Evolutionary conservation across 2,329 filamentous ascomycete species (phyloP), one percentile per base, ranked within the genome.

Genomic region (Ophiobolus disseminans): DNA sequence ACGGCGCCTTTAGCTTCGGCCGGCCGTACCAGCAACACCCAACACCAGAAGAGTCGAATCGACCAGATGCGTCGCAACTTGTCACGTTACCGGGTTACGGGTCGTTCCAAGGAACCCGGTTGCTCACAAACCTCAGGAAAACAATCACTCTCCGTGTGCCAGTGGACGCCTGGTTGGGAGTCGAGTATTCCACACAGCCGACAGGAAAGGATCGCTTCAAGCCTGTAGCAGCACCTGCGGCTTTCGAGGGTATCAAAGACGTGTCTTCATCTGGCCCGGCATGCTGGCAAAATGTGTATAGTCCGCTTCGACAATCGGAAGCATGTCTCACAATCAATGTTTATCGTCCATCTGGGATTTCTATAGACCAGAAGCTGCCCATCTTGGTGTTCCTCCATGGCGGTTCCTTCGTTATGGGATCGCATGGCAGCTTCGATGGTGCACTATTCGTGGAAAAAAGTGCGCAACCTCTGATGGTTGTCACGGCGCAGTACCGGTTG

Each of bases 151-250:
- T 78, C 2, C 62, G 69, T 7, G 53, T 53, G 2, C 49, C 70
- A 0, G 73, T 80, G 1, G 75, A 80, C 51, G 77, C 78, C 0
- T 81, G 78, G 78, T 63, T 80, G 5, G 76, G 77, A 2, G 73
- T 80, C 23, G 75, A 78, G 55, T 81, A 79, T 39, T 72, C 78
- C 0, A 77, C 76, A 0, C 70, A 70, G 45, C 69, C 69, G 22
- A 56, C 73, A 1, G 76, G 73, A 4, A 62, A 74, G 3, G 52
- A 62, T 11, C 75, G 78, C 6, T 80, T 80, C 45, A 63, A 60
- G 10, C 68, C 75, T 0, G 66, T 77, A 16, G 64, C 69, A 17
- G 76, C 70, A 72, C 77, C 78, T 0, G 53, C 55, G 3, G 54
- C 69, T 1, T 79, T 80, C 37, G 62, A 73, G 1, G 78, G 75